phyloP scores from a whole-genome alignment of 2,329 filamentous ascomycete genomes.

The Pseudogymnoascus sp. region DNA sequence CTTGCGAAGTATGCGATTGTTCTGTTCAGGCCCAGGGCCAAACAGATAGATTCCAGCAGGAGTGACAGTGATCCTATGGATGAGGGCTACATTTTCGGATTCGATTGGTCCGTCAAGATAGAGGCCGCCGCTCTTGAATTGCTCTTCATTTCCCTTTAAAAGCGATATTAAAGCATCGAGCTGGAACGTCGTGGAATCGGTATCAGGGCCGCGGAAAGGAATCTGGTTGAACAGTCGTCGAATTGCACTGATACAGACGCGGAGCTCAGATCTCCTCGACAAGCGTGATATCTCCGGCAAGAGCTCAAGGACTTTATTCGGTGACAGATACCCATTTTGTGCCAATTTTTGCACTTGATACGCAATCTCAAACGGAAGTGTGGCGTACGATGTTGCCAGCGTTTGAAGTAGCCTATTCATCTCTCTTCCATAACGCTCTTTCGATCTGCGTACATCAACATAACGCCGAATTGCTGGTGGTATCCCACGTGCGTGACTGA shows the following conservation, averaged over 20 bases:
- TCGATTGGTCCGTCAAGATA: constrained; percentile 10
- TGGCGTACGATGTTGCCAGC: constrained; percentile 23
- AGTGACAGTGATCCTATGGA: constrained; percentile 38
- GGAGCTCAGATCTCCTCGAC: constrained; percentile 23
- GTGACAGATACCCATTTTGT: constrained; percentile 54
- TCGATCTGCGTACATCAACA: constrained; percentile 12
- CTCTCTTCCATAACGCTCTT: constrained; percentile 13
- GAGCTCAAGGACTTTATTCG: constrained; percentile 41
- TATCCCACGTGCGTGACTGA: constrained; percentile 27
- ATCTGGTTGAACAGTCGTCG: constrained; percentile 45
- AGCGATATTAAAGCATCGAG: constrained; percentile 36
- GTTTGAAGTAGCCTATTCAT: constrained; percentile 17
- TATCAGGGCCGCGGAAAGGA: constrained; percentile 45
- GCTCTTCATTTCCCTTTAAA: constrained; percentile 33
- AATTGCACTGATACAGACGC: constrained; percentile 46
- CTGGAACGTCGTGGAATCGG: constrained; percentile 36
- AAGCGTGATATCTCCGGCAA: constrained; percentile 32
- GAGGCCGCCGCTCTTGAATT: constrained; percentile 25
- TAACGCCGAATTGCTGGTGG: constrained; percentile 24
- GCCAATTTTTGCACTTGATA: constrained; percentile 59
- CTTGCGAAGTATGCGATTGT: constrained; percentile 63
- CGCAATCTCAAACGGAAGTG: constrained; percentile 44
- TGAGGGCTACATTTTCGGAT: constrained; percentile 20
- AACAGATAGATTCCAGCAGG: constrained; percentile 49
- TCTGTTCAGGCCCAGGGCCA: constrained; percentile 58